These are phyloP conservation scores for Ophiostoma sp. DNA, from an alignment of 2,329 filamentous ascomycete genomes.

Conservation along the genomic window DNA sequence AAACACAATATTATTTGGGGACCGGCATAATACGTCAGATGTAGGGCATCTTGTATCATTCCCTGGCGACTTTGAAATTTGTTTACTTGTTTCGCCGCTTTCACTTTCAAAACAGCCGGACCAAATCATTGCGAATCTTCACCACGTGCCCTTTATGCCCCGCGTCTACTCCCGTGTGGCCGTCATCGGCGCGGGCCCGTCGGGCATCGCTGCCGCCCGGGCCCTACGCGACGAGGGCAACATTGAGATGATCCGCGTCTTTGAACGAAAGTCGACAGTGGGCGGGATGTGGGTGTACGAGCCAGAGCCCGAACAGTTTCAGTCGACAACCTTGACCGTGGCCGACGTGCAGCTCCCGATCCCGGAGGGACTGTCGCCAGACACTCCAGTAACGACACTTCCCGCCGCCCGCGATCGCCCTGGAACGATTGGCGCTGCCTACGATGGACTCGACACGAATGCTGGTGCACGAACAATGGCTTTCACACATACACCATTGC, in stretches of 20 bases:
- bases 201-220: slow-evolving; percentile 17
- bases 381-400: background rate
- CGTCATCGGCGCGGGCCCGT: slow-evolving; percentile 26
- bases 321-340: background rate
- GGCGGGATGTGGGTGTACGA: slow-evolving; percentile 24
- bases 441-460: slow-evolving; percentile 24
- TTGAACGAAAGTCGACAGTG: slow-evolving; percentile 10
- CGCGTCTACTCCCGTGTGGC: slow-evolving; percentile 21
- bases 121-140: no score
- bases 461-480: slow-evolving; percentile 22
- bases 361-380: background rate
- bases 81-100: background rate
- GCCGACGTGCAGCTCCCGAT: slow-evolving; percentile 11
- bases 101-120: background rate
- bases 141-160: no score
- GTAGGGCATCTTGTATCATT: background rate
- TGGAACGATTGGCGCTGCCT: slow-evolving; percentile 2
- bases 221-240: slow-evolving; percentile 19
- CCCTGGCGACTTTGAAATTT: background rate
- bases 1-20: background rate
- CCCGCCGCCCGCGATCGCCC: background rate
- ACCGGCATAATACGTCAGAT: background rate
- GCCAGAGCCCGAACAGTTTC: slow-evolving; percentile 7
- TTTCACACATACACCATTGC: slow-evolving; percentile 23
- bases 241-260: slow-evolving; percentile 20